Percentiles rank a stretch among this genome's conserved stretches.
phyloP scores from a whole-genome alignment of 768 basidiomycete species.

The Lentinula aciculospora region DNA sequence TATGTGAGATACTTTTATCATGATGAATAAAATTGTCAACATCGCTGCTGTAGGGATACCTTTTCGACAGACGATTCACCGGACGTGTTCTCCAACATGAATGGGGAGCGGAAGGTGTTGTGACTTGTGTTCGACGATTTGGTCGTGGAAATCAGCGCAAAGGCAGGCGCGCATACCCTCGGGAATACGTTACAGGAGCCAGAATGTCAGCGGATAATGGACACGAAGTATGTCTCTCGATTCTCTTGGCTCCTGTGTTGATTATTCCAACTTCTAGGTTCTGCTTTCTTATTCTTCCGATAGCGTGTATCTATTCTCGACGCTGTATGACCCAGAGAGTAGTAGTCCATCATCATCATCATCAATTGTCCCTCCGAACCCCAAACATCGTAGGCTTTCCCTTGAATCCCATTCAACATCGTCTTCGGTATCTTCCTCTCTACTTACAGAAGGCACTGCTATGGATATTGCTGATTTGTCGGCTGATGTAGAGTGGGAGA shows the following conservation, averaged over 20 bases:
- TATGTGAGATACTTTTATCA: constrained; percentile 45
- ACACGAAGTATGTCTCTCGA: constrained; percentile 51
- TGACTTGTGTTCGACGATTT: constrained; percentile 80
- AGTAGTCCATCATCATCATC: constrained; percentile 17
- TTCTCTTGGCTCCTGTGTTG: constrained; percentile 5
- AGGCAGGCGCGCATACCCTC: constrained; percentile 21
- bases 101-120: constrained; percentile 63
- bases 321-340: constrained; percentile 49
- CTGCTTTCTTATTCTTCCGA: constrained; percentile 60
- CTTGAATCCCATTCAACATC: constrained; percentile 11
- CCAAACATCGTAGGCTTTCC: constrained; percentile 16
- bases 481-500: constrained; percentile 17
- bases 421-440: not conserved
- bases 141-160: constrained; percentile 35
- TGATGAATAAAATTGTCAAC: not conserved
- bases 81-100: constrained; percentile 56
- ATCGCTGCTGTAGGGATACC: constrained; percentile 48
- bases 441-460: constrained; percentile 2
- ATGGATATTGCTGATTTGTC: constrained; percentile 27
- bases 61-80: constrained; percentile 78
- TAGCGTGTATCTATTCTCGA: constrained; percentile 70
- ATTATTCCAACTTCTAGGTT: constrained; percentile 36
- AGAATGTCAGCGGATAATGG: constrained; percentile 66
- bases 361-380: constrained; percentile 23
- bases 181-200: constrained; percentile 73